Evolutionary conservation across 78 protist species (phyloP), one percentile per base, ranked within the genome.

Genomic region (Cavenderia fasciculata): DNA sequence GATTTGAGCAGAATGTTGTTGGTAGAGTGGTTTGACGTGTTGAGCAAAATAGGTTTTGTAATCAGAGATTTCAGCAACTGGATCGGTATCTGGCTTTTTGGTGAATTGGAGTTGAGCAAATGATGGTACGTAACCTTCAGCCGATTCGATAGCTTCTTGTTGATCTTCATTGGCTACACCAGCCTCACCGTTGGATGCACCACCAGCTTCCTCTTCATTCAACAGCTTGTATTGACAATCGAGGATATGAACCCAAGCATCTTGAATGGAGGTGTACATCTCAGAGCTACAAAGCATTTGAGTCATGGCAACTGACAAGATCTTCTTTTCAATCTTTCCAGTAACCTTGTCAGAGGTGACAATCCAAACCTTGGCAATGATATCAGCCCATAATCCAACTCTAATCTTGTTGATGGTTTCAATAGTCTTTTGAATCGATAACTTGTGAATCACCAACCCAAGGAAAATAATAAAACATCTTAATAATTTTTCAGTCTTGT

Each of bases 261-360:
- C 47, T 19, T 54, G 19, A 10, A 51, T 19, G 0, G 77, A 38
- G 5, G 33, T 21, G 7, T 38, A 78, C 23, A 82, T 65, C 19
- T 82, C 78, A 0, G 11, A 8, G 7, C 61, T 51, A 47, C 61
- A 56, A 1, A 87, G 33, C 49, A 90, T 34, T 19, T 33, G 8
- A 25, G 94, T 61, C 31, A 68, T 47, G 8, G 54, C 87, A 19
- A 90, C 34, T 4, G 89, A 56, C 33, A 90, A 47, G 54, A 90
- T 75, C 69, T 90, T 90, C 71, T 72, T 54, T 47, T 90, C 94
- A 38, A 90, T 68, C 11, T 12, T 8, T n/a, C 89, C 88, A 52
- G 25, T 62, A 27, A 76, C 86, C 23, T 59, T 56, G 3, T 23
- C 38, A 2, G 44, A 25, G 10, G 68, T 69, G 69, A 77, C 86